Base-by-base conservation (phyloP, 768 basidiomycete genomes). In the Erythrobasidium yunnanense region DNA sequence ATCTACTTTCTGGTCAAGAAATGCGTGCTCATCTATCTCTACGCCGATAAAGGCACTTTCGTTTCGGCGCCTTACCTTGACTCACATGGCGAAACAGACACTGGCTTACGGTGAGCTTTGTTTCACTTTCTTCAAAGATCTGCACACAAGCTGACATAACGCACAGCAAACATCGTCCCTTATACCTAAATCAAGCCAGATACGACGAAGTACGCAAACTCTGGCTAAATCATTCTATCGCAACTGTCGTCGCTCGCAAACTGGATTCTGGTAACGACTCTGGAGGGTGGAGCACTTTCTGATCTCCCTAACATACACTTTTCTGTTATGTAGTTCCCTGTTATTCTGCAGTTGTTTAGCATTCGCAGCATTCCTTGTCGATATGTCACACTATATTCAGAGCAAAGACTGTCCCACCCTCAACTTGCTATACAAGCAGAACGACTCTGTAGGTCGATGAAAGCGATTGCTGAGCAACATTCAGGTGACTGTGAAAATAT, bases 261-360 rank as follows among this genome's bases (percentile, higher is more conserved):
- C 73, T 96, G 66, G 93, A 97, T 74, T 82, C 87, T 69, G 84
- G 83, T 15, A 81, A 89, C 17, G 92, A 95, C 74, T 85, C 82
- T 30, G 90, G 92, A n/a, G 91, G 91, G 22, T 96, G 91, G 92
- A 87, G 88, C 73, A 87, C 85, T 66, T 76, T 93, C 53, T 92
- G 75, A 75, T 6, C 20, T 32, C 18, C 15, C 30, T 15, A 32
- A 6, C 54, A 11, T 32, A 13, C 38, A 42, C 11, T 42, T 42
- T n/a, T n/a, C n/a, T n/a, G n/a, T n/a, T n/a, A n/a, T n/a, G n/a
- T n/a, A n/a, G n/a, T n/a, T n/a, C n/a, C n/a, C n/a, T n/a, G n/a
- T n/a, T n/a, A n/a, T n/a, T n/a, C n/a, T 11, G 53, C 53, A 23
- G 54, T 55, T 55, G 30, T 55, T 30, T 13, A 17, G 23, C 54